These are phyloP conservation scores for Amanita rubescens DNA, from an alignment of 768 basidiomycete genomes.

Conservation along the genomic window DNA sequence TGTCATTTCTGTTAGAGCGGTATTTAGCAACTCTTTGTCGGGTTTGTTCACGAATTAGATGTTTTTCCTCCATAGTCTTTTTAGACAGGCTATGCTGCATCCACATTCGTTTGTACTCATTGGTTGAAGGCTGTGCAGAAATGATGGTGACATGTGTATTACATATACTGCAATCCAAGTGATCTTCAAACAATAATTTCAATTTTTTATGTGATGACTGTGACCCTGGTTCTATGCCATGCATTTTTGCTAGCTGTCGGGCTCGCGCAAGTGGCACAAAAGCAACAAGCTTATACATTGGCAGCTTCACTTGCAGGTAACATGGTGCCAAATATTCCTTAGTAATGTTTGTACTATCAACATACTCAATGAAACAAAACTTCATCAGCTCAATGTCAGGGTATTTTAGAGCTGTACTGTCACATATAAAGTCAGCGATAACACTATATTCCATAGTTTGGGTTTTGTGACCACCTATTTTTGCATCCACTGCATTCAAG, in stretches of 20 bases:
- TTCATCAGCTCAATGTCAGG: not conserved
- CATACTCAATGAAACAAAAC: not conserved
- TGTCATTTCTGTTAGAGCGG: not conserved
- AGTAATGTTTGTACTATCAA: not conserved
- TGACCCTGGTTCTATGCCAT: not conserved
- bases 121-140: not conserved
- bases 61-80: not conserved
- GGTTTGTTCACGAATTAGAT: not conserved
- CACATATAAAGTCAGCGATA: not conserved
- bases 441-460: not conserved
- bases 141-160: not conserved
- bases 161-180: not conserved
- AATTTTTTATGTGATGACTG: not conserved
- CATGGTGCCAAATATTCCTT: not conserved
- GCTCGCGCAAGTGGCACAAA: not conserved
- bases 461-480: not conserved
- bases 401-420: not conserved
- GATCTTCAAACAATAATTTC: not conserved
- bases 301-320: not conserved
- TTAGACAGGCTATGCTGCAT: not conserved
- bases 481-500: no score
- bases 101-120: no score
- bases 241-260: not conserved
- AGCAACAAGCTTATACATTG: not conserved
- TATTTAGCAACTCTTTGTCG: not conserved